Percentiles rank a stretch among this genome's conserved stretches.
These are phyloP conservation scores for Sclerotinia spermophila DNA, from an alignment of 2,329 filamentous ascomycete genomes.

Conservation along the genomic window DNA sequence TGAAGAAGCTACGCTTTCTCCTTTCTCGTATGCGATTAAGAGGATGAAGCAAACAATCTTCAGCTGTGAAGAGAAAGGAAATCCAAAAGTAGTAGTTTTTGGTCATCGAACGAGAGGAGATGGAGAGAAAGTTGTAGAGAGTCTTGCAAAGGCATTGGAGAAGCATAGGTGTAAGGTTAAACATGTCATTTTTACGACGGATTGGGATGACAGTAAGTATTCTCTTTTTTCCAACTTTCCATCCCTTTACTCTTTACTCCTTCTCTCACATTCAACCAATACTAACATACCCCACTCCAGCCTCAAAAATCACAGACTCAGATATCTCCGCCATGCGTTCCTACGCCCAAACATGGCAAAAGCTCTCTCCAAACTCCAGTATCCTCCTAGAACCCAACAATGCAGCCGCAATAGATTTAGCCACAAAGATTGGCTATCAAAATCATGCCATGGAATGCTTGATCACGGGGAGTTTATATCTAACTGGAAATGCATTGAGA, in stretches of 20 bases:
- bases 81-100: constrained; percentile 23
- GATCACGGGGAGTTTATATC: constrained; percentile 59
- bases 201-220: constrained; percentile 20
- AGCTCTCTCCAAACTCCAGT: constrained; percentile 20
- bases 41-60: background rate
- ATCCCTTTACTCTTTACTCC: accelerated
- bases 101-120: constrained; percentile 18
- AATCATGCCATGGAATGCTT: constrained; percentile 37
- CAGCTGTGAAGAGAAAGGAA: background rate
- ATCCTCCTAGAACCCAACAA: constrained; percentile 48
- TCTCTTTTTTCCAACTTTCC: background rate
- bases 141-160: constrained; percentile 20
- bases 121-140: constrained; percentile 14
- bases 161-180: constrained; percentile 19
- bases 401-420: constrained; percentile 50
- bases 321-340: constrained; percentile 15
- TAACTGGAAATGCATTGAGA: constrained; percentile 49
- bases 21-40: constrained; percentile 12
- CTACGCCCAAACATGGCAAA: constrained; percentile 25
- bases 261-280: accelerated
- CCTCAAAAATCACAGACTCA: background rate
- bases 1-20: constrained; percentile 35
- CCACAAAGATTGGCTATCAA: constrained; percentile 38
- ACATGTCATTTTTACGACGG: constrained; percentile 26
- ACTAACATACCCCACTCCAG: background rate